Conservation (phyloP, 805 yeast genomes). For the Wilhelminamyces savonicus region DNA sequence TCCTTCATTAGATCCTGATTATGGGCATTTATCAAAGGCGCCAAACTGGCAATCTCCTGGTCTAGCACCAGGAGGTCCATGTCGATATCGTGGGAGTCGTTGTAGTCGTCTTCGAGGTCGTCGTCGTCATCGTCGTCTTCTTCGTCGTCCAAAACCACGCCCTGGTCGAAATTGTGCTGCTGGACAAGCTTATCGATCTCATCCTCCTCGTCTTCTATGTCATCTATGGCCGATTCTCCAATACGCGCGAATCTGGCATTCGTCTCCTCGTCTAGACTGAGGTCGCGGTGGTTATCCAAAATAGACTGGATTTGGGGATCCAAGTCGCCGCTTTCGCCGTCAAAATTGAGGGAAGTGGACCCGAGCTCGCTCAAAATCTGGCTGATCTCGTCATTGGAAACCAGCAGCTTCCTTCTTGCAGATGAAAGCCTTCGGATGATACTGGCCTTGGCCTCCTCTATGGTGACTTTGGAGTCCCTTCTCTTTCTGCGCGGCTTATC, state of each 20-base stretch:
- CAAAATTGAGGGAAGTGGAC: slow-evolving; percentile 15
- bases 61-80: slow-evolving; percentile 28
- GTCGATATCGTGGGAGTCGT: slow-evolving; percentile 10
- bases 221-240: slow-evolving; percentile 18
- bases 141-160: slow-evolving; percentile 20
- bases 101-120: neutral
- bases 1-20: slow-evolving; percentile 20
- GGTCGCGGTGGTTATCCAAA: neutral
- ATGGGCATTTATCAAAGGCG: slow-evolving; percentile 33
- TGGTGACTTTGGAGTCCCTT: slow-evolving; percentile 9
- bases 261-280: slow-evolving; percentile 19
- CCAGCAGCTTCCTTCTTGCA: slow-evolving; percentile 32
- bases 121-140: slow-evolving; percentile 3
- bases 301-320: slow-evolving; percentile 1
- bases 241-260: slow-evolving; percentile 10
- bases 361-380: slow-evolving; percentile 33
- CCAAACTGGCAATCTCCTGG: slow-evolving; percentile 35
- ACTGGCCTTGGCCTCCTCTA: slow-evolving; percentile 2
- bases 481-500: slow-evolving; percentile 1
- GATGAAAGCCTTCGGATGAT: slow-evolving; percentile 27
- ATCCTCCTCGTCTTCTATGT: slow-evolving; percentile 27
- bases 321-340: slow-evolving; percentile 1
- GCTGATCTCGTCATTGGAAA: slow-evolving; percentile 33
- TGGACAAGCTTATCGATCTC: slow-evolving; percentile 30
- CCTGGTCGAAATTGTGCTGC: slow-evolving; percentile 30